Conservation (phyloP, 352 stramenopile genomes). For the Thalassiosira livingstoniorum region DNA sequence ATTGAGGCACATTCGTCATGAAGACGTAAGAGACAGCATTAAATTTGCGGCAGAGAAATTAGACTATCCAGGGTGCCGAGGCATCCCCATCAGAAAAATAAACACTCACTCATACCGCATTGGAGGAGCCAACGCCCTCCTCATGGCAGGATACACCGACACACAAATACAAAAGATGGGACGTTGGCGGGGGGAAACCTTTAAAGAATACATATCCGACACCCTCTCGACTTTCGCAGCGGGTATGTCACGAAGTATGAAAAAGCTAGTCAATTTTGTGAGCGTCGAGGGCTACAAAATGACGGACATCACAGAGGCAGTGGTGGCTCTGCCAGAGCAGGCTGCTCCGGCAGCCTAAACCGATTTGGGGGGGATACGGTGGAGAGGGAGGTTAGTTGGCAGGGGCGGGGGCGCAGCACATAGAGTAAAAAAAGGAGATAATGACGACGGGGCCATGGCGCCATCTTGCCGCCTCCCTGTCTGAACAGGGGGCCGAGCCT, state of each 20-base stretch:
- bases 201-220: slow-evolving; percentile 16
- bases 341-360: too few species aligned
- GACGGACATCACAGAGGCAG: neutral
- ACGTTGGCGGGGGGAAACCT: slow-evolving; percentile 9
- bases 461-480: too few species aligned
- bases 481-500: too few species aligned
- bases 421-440: too few species aligned
- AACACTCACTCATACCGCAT: neutral
- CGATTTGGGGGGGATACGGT: too few species aligned
- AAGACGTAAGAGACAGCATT: neutral
- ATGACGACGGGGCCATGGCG: too few species aligned
- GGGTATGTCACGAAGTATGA: neutral
- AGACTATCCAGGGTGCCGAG: neutral
- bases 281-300: neutral
- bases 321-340: too few species aligned
- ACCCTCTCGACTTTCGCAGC: neutral
- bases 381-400: too few species aligned
- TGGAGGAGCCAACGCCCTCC: neutral
- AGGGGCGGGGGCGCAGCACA: too few species aligned
- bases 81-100: slow-evolving; percentile 1
- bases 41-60: neutral
- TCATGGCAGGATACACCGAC: neutral
- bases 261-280: neutral
- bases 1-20: too few species aligned
- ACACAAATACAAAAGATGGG: slow-evolving; percentile 7